These are phyloP conservation scores for Leccinum ponderosum DNA, from an alignment of 1,284 basidiomycete species.

Conservation along the genomic window DNA sequence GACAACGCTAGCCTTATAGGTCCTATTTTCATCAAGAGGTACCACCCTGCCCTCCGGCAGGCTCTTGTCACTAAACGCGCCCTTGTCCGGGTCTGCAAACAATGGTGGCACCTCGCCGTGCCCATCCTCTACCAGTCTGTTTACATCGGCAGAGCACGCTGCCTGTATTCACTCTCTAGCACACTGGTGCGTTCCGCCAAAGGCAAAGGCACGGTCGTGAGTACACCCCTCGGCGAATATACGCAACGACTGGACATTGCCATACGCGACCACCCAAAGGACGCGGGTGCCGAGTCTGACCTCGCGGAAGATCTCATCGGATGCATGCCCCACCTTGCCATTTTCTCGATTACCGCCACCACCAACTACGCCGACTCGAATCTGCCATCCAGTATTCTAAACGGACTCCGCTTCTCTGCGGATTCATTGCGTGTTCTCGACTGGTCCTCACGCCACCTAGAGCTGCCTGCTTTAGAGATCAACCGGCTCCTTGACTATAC, in stretches of 20 bases:
- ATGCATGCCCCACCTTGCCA: conserved; percentile 24
- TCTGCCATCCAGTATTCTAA: conserved; percentile 11
- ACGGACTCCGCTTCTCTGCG: conserved; percentile 9
- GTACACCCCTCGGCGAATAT: conserved; percentile 25
- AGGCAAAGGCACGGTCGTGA: conserved; percentile 6
- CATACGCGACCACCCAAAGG: conserved; percentile 24
- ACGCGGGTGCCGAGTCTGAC: background rate
- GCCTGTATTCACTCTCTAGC: conserved; percentile 3
- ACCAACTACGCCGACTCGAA: background rate
- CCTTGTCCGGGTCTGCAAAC: conserved; percentile 40
- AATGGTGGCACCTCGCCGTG: conserved; percentile 38
- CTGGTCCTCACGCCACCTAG: background rate
- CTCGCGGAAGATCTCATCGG: conserved; percentile 16
- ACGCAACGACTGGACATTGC: conserved; percentile 15
- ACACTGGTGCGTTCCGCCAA: conserved; percentile 20
- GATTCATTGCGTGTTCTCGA: conserved; percentile 1
- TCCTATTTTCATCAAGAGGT: background rate
- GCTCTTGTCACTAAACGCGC: conserved; percentile 34
- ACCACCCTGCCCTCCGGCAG: conserved; percentile 47
- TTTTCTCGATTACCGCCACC: conserved; percentile 10
- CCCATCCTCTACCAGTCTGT: background rate
- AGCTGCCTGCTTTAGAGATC: background rate
- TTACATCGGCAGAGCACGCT: conserved; percentile 3
- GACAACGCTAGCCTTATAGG: background rate
- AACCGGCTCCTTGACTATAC: background rate